Percentiles rank a stretch among this genome's conserved stretches.
These are phyloP conservation scores for Yamadazyma diddensiae DNA, from an alignment of 1,139 yeast species.

Conservation along the genomic window DNA sequence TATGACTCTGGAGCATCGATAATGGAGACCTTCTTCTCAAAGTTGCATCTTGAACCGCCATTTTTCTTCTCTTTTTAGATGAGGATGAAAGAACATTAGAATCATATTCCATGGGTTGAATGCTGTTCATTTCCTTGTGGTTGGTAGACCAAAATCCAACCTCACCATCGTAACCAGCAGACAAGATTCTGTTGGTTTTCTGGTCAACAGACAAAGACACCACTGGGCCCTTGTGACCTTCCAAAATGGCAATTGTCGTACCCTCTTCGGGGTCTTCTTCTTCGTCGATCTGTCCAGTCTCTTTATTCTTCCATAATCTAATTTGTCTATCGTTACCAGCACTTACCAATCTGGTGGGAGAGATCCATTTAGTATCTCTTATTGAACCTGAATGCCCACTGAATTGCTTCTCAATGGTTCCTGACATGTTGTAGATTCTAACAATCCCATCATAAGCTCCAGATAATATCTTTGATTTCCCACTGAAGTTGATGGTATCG, in stretches of 20 bases:
- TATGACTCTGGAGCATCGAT: constrained; percentile 73
- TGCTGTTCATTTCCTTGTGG: constrained; percentile 77
- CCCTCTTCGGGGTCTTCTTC: constrained; percentile 57
- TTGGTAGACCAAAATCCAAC: constrained; percentile 88
- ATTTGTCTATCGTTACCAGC: constrained; percentile 88
- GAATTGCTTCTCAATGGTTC: constrained; percentile 77
- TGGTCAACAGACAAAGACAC: constrained; percentile 66
- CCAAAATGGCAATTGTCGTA: constrained; percentile 75
- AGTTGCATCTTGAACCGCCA: constrained; percentile 74
- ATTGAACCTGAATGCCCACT: constrained; percentile 88
- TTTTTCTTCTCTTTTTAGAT: constrained; percentile 82
- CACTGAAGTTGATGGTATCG: constrained; percentile 42
- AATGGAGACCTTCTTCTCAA: constrained; percentile 81
- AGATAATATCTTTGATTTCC: constrained; percentile 59
- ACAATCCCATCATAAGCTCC: constrained; percentile 96
- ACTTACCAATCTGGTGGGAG: constrained; percentile 72
- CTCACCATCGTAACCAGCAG: constrained; percentile 82
- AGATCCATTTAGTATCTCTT: constrained; percentile 74
- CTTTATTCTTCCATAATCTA: constrained; percentile 77
- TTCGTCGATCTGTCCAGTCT: constrained; percentile 22
- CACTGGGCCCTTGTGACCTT: constrained; percentile 88
- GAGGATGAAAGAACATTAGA: constrained; percentile 63
- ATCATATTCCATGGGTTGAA: constrained; percentile 57
- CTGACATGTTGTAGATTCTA: constrained; percentile 81
- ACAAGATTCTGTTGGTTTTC: constrained; percentile 57